Conservation (phyloP, 371 early-diverging fungal genomes). For the Mortierella sp. region DNA sequence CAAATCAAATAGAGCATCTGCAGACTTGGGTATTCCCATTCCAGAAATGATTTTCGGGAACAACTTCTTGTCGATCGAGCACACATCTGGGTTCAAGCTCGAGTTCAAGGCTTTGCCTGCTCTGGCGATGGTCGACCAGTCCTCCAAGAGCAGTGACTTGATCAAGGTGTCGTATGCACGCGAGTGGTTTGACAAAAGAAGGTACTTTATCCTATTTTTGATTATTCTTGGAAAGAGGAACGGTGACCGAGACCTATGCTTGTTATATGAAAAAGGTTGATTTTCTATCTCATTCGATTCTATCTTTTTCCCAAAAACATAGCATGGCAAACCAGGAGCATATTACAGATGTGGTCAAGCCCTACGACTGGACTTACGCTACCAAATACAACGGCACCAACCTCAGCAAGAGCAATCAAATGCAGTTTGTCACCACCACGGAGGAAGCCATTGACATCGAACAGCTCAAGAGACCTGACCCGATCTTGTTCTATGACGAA, state of each 20-base stretch:
- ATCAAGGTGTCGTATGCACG: slow-evolving; percentile 88
- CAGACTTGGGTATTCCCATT: slow-evolving; percentile 76
- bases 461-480: slow-evolving; percentile 80
- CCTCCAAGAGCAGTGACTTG: slow-evolving; percentile 66
- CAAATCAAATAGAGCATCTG: slow-evolving; percentile 57
- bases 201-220: slow-evolving; percentile 56
- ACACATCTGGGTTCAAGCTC: slow-evolving; percentile 61
- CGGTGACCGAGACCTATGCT: too few species aligned
- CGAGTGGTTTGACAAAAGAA: slow-evolving; percentile 82
- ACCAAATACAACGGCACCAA: slow-evolving; percentile 77
- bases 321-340: slow-evolving; percentile 72
- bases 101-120: slow-evolving; percentile 82
- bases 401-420: neutral
- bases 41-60: slow-evolving; percentile 98
- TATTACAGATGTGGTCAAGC: slow-evolving; percentile 84
- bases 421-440: slow-evolving; percentile 48
- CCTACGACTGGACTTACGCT: slow-evolving; percentile 96
- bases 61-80: slow-evolving; percentile 69
- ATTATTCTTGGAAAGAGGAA: too few species aligned
- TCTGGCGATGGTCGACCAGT: slow-evolving; percentile 74
- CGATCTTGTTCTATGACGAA: slow-evolving; percentile 92
- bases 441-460: slow-evolving; percentile 75
- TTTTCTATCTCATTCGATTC: neutral
- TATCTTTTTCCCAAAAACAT: neutral
- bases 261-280: neutral